These are phyloP conservation scores for Cudoniella acicularis DNA, from an alignment of 495 filamentous ascomycete species.

Conservation along the genomic window DNA sequence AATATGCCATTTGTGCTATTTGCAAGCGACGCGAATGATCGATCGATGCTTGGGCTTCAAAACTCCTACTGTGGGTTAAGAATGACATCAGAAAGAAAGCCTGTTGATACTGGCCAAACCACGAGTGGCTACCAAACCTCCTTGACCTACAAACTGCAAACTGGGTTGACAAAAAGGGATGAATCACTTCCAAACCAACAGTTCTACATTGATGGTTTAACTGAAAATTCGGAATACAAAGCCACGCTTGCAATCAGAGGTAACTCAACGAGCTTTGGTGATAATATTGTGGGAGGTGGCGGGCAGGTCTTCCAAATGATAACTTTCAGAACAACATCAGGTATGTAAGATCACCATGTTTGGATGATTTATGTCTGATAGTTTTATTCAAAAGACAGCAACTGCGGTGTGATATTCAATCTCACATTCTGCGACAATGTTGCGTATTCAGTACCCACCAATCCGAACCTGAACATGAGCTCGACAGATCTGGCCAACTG, in stretches of 20 bases:
- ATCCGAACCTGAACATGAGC: conserved; percentile 52
- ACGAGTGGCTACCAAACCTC: conserved; percentile 12
- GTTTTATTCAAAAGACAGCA: conserved; percentile 34
- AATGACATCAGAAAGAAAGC: conserved; percentile 56
- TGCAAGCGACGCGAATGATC: conserved; percentile 61
- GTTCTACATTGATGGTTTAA: conserved; percentile 75
- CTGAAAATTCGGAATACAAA: conserved; percentile 62
- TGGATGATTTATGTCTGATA: conserved; percentile 18
- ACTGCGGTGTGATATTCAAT: conserved; percentile 81
- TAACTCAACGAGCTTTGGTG: conserved; percentile 46
- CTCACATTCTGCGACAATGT: conserved; percentile 81
- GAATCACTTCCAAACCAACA: conserved; percentile 71
- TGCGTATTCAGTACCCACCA: conserved; percentile 86
- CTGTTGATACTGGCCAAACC: conserved; percentile 33
- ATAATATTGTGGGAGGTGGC: conserved; percentile 58
- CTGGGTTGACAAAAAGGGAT: conserved; percentile 64
- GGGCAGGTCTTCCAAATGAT: conserved; percentile 66
- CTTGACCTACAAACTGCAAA: conserved; percentile 41
- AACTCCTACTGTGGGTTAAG: conserved; percentile 72
- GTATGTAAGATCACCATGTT: conserved; percentile 44
- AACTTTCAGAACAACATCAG: conserved; percentile 70
- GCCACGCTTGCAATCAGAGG: conserved; percentile 65
- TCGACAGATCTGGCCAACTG: conserved; percentile 50
- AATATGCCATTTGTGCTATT: conserved; percentile 72
- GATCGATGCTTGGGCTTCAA: conserved; percentile 60